Base-by-base conservation (phyloP, 768 basidiomycete genomes). In the Cubamyces lactineus region DNA sequence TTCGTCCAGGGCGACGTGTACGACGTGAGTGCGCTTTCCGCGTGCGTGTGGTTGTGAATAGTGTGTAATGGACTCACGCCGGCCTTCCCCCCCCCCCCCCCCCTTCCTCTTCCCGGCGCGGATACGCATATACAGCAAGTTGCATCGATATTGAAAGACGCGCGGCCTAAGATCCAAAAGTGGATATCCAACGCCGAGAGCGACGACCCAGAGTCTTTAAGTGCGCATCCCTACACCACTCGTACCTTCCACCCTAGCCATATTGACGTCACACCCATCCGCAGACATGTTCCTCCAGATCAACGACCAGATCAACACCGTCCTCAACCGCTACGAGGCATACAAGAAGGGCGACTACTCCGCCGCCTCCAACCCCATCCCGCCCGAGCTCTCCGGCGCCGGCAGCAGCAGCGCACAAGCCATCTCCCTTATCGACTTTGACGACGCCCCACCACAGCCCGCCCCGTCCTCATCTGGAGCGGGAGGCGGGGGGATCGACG, bases 241-340 rank as follows among this genome's bases (percentile, higher is more conserved):
- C n/a, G n/a, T n/a, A n/a, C n/a, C n/a, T n/a, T n/a, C n/a, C n/a
- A n/a, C n/a, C n/a, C 28, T 28, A 7, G 3, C 21, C 0, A 38
- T 38, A 59, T 54, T 61, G 43, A 51, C 42, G 39, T 7, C 11
- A 12, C 16, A 50, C n/a, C 17, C 42, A 1, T n/a, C 23, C 19
- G 2, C 69, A 94, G 96, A 96, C 63, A 94, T 94, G 2, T 90
- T 97, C 73, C 79, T 99, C 17, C 86, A 98, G 73, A 96, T 96
- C 63, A 99, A 99, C 74, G 97, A 99, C 75, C 92, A 97, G 70
- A 95, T 99, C 75, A 99, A 99, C 77, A 91, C 86, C 19, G 94
- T 95, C 15, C 75, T 98, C 15, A 82, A 84, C 28, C 89, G 96
- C 23, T 98, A 95, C 72, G 94, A 98, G 61, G 88, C 94, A 0